Conservation (phyloP, 257 asterid genomes). For the Nicotiana paniculata region DNA sequence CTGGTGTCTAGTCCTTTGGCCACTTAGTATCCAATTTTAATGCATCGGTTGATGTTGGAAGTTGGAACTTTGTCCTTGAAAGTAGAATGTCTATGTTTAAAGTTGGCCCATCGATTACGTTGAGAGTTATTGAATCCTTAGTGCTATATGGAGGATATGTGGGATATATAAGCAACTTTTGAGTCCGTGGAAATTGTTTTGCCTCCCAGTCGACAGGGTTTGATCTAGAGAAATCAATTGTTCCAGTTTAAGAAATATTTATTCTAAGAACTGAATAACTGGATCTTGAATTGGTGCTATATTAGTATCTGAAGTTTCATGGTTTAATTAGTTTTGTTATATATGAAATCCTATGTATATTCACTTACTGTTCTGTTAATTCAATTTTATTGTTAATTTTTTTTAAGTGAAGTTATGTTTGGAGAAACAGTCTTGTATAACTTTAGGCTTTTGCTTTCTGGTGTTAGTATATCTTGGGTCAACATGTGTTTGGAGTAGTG, state of each 20-base stretch:
- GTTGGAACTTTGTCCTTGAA: background rate
- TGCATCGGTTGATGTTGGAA: background rate
- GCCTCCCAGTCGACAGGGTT: background rate
- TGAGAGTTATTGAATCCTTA: background rate
- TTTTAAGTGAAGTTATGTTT: background rate
- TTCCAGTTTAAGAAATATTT: background rate
- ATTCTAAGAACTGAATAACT: background rate
- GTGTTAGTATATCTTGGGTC: background rate
- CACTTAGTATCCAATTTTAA: background rate
- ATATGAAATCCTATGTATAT: background rate
- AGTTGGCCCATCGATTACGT: background rate
- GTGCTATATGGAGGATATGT: background rate
- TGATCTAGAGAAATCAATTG: background rate
- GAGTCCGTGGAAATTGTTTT: background rate
- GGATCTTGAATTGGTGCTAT: background rate
- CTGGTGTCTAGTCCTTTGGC: constrained; percentile 15
- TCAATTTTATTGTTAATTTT: background rate
- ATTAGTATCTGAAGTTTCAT: background rate
- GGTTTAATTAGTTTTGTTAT: background rate
- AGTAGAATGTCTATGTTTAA: background rate
- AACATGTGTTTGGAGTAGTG: background rate
- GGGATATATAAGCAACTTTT: background rate
- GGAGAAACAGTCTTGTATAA: background rate
- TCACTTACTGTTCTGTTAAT: background rate
- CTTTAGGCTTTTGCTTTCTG: background rate